Evolutionary conservation across 1,284 basidiomycete species (phyloP), one percentile per base, ranked within the genome.

Genomic region (Moesziomyces aphidis): DNA sequence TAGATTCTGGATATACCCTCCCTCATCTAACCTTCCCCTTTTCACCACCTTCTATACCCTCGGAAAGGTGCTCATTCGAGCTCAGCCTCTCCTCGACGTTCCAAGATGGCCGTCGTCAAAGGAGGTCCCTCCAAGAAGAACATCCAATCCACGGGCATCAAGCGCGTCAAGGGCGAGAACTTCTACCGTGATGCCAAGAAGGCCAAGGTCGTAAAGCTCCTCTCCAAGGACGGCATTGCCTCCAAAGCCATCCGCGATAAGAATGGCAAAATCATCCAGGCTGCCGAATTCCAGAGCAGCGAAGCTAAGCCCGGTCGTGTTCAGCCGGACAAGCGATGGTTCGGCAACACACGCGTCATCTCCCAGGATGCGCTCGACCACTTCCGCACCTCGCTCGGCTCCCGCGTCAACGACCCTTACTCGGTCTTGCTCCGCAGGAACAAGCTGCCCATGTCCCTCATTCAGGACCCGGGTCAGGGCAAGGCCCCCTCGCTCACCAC

Each of bases 301-400:
- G 83, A 83, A 47, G 83, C 82, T 26, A 81, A 76, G 67, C 83
- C 83, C 5, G 83, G 83, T 22, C 79, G 83, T 44, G 82, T 84
- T 17, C 82, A 83, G 68, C 83, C 82, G 5, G 82, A 84, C 65
- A 73, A 81, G 54, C 77, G 82, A 28, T 84, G 83, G 83, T 84
- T 84, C 65, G 65, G 95, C 50, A 99, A 99, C 87, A 99, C 97
- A 13, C 89, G 97, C 82, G 96, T 98, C 55, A 98, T 99, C 84
- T 77, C 73, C 6, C 83, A 84, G 55, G 82, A 83, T 68, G 83
- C 83, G 19, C 68, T 84, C 80, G 95, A 97, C 82, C 81, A 84
- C 64, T 84, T 84, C 76, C 70, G 82, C 5, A 81, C 77, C n/a
- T 76, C 80, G 34, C 76, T 84, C 28, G 76, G 70, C 8, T 69